Base-by-base conservation (phyloP, 2,329 filamentous ascomycete genomes). In the Falciphora oryzae region DNA sequence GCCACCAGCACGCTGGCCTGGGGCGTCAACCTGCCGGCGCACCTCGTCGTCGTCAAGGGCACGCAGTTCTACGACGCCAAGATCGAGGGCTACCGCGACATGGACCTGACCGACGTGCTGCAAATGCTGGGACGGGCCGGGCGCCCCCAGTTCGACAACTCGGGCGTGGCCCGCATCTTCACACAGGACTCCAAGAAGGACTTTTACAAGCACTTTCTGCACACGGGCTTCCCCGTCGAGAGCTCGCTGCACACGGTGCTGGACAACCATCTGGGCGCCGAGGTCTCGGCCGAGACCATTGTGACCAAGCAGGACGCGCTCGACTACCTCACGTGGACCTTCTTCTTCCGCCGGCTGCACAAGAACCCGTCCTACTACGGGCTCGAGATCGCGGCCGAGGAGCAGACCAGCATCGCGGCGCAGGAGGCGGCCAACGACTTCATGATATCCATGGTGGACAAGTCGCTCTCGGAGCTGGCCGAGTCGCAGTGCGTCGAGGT, bases 331-430 rank as follows among this genome's bases (percentile, higher is more conserved):
- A 99, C 95, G 0, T 99, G 96, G 95, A 99, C 96, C 0, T 99
- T 99, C 81, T 99, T 99, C 85, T 99, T 99, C 84, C 87, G 96
- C 3, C 85, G 95, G 14, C 80, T 99, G 56, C 95, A 99, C 80
- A 99, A 99, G 81, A 99, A 99, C 71, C 95, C 95, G 1, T 96
- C 93, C 0, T 99, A 97, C 78, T 99, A 99, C 71, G 96, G 96
- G 0, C 87, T 99, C 0, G 91, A 97, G 73, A 95, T 99, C 59
- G 92, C 91, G 0, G 89, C 91, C 0, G 93, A 97, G 70, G 93
- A 97, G 70, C 62, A 63, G 18, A 58, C 28, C 27, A 93, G 89
- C 11, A 87, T 93, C 35, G 84, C 86, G 8, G 94, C 96, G 0
- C 94, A 97, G 74, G 85, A 91, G 68, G 82, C 91, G 65, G 96